Conservation (phyloP, 2,329 filamentous ascomycete species). For the Colletotrichum sp. region DNA sequence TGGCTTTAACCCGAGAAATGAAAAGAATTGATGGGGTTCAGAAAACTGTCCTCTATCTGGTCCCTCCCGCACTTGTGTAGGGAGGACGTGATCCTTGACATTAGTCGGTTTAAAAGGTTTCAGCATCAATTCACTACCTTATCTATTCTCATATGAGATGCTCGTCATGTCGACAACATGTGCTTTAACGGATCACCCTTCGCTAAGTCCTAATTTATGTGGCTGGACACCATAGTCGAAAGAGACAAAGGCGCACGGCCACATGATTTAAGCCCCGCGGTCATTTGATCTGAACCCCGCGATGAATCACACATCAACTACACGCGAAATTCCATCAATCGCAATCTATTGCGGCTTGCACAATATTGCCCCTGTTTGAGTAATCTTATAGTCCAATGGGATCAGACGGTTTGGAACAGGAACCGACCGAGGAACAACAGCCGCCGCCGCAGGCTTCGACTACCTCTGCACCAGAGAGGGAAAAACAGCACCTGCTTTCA, state of each 20-base stretch:
- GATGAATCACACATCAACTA: not conserved
- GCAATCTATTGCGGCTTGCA: not conserved
- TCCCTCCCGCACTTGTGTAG: not conserved
- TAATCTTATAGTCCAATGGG: not conserved
- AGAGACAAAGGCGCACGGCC: not conserved
- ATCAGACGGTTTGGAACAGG: not conserved
- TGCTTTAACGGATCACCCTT: too few relatives aligned
- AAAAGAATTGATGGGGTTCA: not conserved
- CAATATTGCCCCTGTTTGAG: not conserved
- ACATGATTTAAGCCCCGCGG: not conserved
- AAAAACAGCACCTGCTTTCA: not conserved
- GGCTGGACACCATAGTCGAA: not conserved
- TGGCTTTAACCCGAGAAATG: not conserved
- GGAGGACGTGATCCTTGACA: not conserved
- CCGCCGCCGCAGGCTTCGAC: not conserved
- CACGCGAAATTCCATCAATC: not conserved
- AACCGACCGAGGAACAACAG: not conserved
- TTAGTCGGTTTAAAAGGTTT: not conserved
- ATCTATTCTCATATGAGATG: not conserved
- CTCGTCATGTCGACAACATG: too few relatives aligned
- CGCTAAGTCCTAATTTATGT: not conserved
- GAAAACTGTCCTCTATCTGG: not conserved
- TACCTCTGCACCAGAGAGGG: not conserved
- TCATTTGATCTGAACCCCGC: not conserved
- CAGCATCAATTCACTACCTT: not conserved